phyloP scores from a whole-genome alignment of 192 early-diverging fungal genomes.

The Umbelopsis sp. region DNA sequence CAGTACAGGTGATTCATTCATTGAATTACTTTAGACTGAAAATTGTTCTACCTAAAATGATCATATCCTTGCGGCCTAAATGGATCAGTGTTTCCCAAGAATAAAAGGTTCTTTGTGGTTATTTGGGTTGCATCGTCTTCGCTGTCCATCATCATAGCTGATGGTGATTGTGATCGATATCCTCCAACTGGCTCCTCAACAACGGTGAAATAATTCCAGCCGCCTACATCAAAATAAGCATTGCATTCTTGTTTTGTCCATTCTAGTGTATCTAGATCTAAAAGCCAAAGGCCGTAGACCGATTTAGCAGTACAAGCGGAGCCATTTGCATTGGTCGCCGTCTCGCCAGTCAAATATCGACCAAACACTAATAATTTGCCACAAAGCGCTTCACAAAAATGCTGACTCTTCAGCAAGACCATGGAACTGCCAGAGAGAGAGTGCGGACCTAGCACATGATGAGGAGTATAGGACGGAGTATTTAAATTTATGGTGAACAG shows the following conservation, averaged over 20 bases:
- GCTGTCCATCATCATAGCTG: conserved; percentile 8
- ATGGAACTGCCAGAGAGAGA: conserved; percentile 41
- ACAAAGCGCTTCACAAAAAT: conserved; percentile 60
- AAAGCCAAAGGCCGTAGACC: conserved; percentile 56
- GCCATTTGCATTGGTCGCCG: conserved; percentile 7
- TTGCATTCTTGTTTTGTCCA: conserved; percentile 59
- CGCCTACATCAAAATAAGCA: conserved; percentile 47
- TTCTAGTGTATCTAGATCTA: conserved; percentile 59
- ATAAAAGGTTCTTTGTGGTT: conserved; percentile 46
- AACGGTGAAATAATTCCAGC: conserved; percentile 65
- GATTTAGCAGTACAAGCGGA: conserved; percentile 24
- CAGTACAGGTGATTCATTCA: neutral
- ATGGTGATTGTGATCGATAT: conserved; percentile 11
- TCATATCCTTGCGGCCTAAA: conserved; percentile 57
- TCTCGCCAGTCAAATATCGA: conserved; percentile 43
- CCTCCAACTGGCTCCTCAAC: conserved; percentile 36
- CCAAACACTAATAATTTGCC: conserved; percentile 58
- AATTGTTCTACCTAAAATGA: conserved; percentile 46
- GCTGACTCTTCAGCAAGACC: conserved; percentile 58
- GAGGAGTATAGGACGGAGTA: conserved; percentile 40
- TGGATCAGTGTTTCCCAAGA: conserved; percentile 57
- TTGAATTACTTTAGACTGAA: neutral
- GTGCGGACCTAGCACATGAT: conserved; percentile 35
- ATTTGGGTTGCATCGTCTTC: conserved; percentile 38
- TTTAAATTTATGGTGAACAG: conserved; percentile 56